phyloP scores from a whole-genome alignment of 495 filamentous ascomycete species.

The Penicillium riverlandense region DNA sequence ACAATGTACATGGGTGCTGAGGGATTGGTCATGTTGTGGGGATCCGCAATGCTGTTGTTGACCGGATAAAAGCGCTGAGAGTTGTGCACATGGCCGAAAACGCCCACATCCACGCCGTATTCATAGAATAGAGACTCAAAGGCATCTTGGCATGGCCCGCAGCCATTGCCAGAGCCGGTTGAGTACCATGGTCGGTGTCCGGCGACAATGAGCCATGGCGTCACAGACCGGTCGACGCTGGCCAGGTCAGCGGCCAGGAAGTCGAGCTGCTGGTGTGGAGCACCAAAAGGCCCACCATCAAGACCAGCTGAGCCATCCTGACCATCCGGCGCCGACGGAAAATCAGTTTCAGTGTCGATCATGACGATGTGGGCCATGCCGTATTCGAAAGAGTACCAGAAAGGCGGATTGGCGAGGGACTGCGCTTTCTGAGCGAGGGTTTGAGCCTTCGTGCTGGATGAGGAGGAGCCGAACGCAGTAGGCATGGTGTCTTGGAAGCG shows the following conservation, averaged over 20 bases:
- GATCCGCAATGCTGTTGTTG: constrained; percentile 32
- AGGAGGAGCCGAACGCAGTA: constrained; percentile 35
- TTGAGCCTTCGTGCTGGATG: constrained; percentile 38
- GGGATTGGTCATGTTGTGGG: constrained; percentile 44
- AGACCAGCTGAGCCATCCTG: constrained; percentile 38
- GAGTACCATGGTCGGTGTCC: constrained; percentile 58
- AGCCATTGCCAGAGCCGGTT: constrained; percentile 28
- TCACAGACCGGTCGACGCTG: constrained; percentile 41
- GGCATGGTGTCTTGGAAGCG: constrained; percentile 48
- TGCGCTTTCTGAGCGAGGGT: constrained; percentile 40
- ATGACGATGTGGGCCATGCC: constrained; percentile 51
- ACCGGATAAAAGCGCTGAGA: constrained; percentile 42
- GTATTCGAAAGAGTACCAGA: constrained; percentile 62
- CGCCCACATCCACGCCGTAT: constrained; percentile 54
- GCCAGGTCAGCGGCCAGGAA: constrained; percentile 43
- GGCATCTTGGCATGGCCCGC: constrained; percentile 45
- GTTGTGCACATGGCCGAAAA: constrained; percentile 58
- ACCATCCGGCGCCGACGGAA: constrained; percentile 35
- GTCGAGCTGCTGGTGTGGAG: constrained; percentile 20
- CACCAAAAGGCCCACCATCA: constrained; percentile 47
- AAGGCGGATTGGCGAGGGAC: constrained; percentile 47
- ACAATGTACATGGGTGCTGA: constrained; percentile 51
- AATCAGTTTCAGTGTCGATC: constrained; percentile 53
- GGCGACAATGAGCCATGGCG: constrained; percentile 51
- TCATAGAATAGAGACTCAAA: constrained; percentile 53